These are phyloP conservation scores for Pterocarpus macrocarpus DNA, from an alignment of 306 rosid genomes.

Conservation along the genomic window DNA sequence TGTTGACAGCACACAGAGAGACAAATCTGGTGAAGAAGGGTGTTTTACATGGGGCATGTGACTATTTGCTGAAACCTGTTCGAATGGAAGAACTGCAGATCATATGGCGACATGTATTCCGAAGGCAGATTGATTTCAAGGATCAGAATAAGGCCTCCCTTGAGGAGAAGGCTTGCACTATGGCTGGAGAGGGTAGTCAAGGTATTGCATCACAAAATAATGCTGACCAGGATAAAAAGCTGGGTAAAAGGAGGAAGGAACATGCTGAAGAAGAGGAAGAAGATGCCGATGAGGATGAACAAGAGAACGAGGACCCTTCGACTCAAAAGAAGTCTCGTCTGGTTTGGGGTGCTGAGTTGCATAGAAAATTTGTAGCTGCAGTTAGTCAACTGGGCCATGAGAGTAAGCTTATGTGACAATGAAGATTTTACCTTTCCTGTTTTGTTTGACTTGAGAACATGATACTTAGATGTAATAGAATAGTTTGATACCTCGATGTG, in stretches of 20 bases:
- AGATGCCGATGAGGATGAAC: slow-evolving; percentile 56
- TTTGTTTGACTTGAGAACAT: slow-evolving; percentile 26
- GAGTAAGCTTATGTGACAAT: slow-evolving; percentile 64
- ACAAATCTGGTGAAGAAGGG: slow-evolving; percentile 88
- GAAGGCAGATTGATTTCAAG: slow-evolving; percentile 66
- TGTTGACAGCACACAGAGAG: slow-evolving; percentile 83
- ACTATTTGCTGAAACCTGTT: slow-evolving; percentile 84
- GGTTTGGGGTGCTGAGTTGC: slow-evolving; percentile 78
- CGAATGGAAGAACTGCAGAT: slow-evolving; percentile 80
- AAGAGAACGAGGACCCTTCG: slow-evolving; percentile 67
- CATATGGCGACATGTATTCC: slow-evolving; percentile 90
- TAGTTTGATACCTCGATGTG: background rate
- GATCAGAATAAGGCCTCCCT: slow-evolving; percentile 50
- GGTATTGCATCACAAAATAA: slow-evolving; percentile 48
- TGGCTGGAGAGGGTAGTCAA: slow-evolving; percentile 47
- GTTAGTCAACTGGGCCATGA: slow-evolving; percentile 74
- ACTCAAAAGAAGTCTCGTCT: slow-evolving; percentile 74
- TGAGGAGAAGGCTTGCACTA: slow-evolving; percentile 45
- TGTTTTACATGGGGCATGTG: slow-evolving; percentile 81
- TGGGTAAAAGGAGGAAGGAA: slow-evolving; percentile 65
- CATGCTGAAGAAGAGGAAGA: slow-evolving; percentile 69
- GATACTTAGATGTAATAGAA: background rate
- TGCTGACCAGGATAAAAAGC: slow-evolving; percentile 46
- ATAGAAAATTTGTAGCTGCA: slow-evolving; percentile 74
- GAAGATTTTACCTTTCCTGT: slow-evolving; percentile 18